Conservation (phyloP, 1,284 basidiomycete genomes). For the Leccinum subrobustum region DNA sequence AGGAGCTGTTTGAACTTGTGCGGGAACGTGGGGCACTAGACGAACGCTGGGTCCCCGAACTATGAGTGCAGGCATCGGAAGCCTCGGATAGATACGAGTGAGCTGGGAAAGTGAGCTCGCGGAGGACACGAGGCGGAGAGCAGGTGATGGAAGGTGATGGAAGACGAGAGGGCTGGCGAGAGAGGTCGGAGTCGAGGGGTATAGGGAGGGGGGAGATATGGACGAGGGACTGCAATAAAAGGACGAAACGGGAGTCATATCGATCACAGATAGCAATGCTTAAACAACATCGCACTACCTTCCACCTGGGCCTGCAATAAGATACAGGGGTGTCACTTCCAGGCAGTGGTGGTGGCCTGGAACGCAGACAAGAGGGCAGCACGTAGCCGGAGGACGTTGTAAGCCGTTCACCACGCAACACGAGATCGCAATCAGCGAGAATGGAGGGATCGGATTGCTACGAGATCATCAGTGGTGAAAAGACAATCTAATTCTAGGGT, state of each 20-base stretch:
- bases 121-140: slow-evolving; percentile 37
- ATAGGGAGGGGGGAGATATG: no score
- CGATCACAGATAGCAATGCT: no score
- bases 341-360: slow-evolving; percentile 63
- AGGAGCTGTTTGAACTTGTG: slow-evolving; percentile 26
- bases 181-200: slow-evolving; percentile 43
- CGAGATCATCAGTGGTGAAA: no score
- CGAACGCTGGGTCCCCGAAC: background rate
- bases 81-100: slow-evolving; percentile 29
- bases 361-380: slow-evolving; percentile 84
- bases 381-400: slow-evolving; percentile 88
- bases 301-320: no score
- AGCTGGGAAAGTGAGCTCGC: slow-evolving; percentile 68
- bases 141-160: slow-evolving; percentile 16
- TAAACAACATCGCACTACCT: no score
- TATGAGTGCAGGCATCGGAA: slow-evolving; percentile 8
- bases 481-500: slow-evolving; percentile 2
- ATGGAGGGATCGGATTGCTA: no score
- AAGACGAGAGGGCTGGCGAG: slow-evolving; percentile 21
- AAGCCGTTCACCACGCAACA: slow-evolving; percentile 29
- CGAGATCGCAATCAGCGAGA: no score
- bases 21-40: slow-evolving; percentile 40
- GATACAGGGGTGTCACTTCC: no score
- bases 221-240: no score
- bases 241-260: no score